Evolutionary conservation across 1,284 basidiomycete species (phyloP).

Genomic region (Marasmius tenuissimus): DNA sequence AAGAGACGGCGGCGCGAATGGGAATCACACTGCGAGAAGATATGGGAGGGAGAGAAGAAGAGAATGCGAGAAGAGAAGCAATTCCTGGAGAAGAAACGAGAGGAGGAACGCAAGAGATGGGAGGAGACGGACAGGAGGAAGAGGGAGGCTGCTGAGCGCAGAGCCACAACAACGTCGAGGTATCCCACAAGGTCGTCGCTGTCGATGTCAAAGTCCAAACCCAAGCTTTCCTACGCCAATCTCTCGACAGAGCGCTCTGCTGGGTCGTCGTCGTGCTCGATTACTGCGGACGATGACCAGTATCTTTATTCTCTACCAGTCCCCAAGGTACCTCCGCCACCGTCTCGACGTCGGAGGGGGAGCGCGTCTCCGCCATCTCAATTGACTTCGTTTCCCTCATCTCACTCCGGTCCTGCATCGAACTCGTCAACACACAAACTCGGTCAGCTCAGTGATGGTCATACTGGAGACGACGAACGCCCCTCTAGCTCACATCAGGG

Average conservation of each 20-base stretch:
- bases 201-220: neutral
- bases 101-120: slow-evolving; percentile 19
- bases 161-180: neutral
- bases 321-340: slow-evolving; percentile 1
- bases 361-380: neutral
- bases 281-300: neutral
- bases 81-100: slow-evolving; percentile 29
- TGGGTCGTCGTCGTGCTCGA: neutral
- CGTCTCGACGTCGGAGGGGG: neutral
- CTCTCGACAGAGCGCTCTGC: neutral
- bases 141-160: slow-evolving; percentile 10
- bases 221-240: slow-evolving; percentile 13
- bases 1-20: slow-evolving; percentile 27
- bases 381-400: neutral
- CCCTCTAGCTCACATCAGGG: neutral
- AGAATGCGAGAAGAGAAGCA: slow-evolving; percentile 27
- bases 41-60: slow-evolving; percentile 24
- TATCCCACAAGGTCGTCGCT: neutral
- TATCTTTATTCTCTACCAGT: neutral
- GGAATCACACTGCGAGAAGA: slow-evolving; percentile 7
- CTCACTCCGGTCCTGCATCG: too few relatives aligned
- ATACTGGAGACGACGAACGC: neutral
- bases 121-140: slow-evolving; percentile 15
- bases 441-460: neutral
- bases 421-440: neutral